Evolutionary conservation across 2,329 filamentous ascomycete species (phyloP).

Genomic region (Parastagonospora avenae): DNA sequence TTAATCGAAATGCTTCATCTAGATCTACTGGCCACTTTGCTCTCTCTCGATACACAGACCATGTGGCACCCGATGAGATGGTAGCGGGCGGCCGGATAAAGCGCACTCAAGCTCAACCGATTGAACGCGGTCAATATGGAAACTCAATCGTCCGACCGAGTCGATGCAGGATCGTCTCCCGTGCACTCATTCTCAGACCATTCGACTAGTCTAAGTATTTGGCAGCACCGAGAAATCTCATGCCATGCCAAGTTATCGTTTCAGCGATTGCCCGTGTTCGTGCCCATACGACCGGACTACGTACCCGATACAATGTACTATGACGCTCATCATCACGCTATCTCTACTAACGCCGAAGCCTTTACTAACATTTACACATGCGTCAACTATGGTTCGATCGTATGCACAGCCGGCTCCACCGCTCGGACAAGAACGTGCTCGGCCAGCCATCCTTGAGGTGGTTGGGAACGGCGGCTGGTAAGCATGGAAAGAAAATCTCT

Average conservation of each 20-base stretch:
- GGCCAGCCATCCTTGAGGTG: conserved; percentile 19
- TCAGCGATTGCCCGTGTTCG: not conserved
- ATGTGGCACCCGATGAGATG: conserved; percentile 7
- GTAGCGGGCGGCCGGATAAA: conserved; percentile 31
- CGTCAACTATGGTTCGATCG: conserved; percentile 23
- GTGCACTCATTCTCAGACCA: conserved; percentile 1
- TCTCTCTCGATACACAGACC: conserved; percentile 3
- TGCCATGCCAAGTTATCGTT: conserved; percentile 13
- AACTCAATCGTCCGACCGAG: conserved; percentile 9
- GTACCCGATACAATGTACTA: conserved; percentile 18
- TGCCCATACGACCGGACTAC: conserved; percentile 15
- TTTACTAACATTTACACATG: conserved; percentile 12
- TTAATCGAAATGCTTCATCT: conserved; percentile 24
- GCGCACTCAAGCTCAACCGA: conserved; percentile 12
- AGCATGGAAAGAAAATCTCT: conserved; percentile 26
- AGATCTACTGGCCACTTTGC: conserved; percentile 7
- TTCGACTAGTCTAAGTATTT: conserved; percentile 3
- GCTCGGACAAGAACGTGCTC: conserved; percentile 20
- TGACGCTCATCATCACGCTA: conserved; percentile 14
- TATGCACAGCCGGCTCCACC: conserved; percentile 10
- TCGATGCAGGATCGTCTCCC: conserved; percentile 2
- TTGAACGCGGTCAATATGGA: conserved; percentile 12
- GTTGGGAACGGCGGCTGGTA: conserved; percentile 18
- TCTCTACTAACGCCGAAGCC: conserved; percentile 2
- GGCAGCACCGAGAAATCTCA: conserved; percentile 4